phyloP scores from a whole-genome alignment of 2,329 filamentous ascomycete species.

The Penicillium capsulatum region DNA sequence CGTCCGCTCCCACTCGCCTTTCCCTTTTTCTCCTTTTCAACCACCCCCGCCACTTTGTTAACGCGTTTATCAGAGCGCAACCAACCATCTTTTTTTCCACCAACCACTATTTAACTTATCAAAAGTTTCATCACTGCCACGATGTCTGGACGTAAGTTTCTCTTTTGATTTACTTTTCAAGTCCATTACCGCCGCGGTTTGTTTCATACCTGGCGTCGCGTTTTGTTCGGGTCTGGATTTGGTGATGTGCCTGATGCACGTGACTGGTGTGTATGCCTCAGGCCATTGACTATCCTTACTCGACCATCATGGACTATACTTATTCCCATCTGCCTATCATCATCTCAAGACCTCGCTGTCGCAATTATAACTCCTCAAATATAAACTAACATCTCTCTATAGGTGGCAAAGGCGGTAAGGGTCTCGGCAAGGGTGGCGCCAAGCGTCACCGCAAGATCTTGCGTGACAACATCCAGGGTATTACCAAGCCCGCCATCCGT shows the following conservation, averaged over 20 bases:
- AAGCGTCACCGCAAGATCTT: constrained; percentile 99
- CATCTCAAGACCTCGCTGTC: constrained; percentile 9
- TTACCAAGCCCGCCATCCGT: constrained; percentile 97
- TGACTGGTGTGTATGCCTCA: constrained; percentile 21
- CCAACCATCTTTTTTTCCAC: constrained; percentile 19
- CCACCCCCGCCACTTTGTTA: constrained; percentile 10
- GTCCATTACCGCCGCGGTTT: constrained; percentile 2
- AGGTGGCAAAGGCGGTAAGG: constrained; percentile 96
- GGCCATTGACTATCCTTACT: constrained; percentile 11
- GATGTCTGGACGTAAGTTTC: constrained; percentile 43
- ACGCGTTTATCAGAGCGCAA: constrained; percentile 16
- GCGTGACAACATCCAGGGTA: constrained; percentile 99
- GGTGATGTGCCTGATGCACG: constrained; percentile 24
- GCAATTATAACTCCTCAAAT: background rate
- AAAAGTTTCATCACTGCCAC: constrained; percentile 17
- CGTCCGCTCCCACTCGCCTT: constrained; percentile 10
- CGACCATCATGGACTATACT: too few relatives aligned
- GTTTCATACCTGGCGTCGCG: constrained; percentile 3
- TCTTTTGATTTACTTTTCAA: constrained; percentile 4
- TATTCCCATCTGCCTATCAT: background rate
- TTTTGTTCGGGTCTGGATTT: constrained; percentile 2
- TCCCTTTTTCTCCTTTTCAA: constrained; percentile 17
- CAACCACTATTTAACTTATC: constrained; percentile 15
- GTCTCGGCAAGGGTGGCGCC: constrained; percentile 95
- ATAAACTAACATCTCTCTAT: constrained; percentile 24